Evolutionary conservation across 768 basidiomycete species (phyloP).

Genomic region (Saitozyma sp.): DNA sequence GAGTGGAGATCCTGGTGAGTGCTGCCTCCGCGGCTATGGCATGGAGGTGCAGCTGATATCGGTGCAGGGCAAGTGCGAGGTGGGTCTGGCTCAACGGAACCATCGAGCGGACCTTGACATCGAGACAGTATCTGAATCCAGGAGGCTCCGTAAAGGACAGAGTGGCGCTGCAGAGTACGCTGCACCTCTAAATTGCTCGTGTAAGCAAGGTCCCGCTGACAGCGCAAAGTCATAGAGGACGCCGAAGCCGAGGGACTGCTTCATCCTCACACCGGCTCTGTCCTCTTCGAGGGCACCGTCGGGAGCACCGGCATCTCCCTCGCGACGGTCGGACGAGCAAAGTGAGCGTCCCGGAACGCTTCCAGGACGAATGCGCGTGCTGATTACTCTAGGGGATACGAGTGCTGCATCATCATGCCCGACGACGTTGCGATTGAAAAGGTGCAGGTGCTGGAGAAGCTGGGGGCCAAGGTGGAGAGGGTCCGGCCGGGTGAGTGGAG

Average conservation of each 20-base stretch:
- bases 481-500: conserved; percentile 43
- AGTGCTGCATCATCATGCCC: conserved; percentile 64
- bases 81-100: conserved; percentile 44
- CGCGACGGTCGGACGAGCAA: conserved; percentile 84
- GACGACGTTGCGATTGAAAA: conserved; percentile 76
- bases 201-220: not conserved
- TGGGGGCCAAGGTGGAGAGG: conserved; percentile 85
- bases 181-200: not conserved
- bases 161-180: conserved; percentile 83
- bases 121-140: conserved; percentile 83
- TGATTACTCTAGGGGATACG: conserved; percentile 68
- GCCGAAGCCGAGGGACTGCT: conserved; percentile 81
- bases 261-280: conserved; percentile 79
- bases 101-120: not conserved
- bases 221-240: conserved; percentile 80
- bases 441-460: conserved; percentile 72
- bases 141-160: conserved; percentile 98
- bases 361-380: not conserved
- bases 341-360: conserved; percentile 57
- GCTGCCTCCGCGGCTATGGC: not conserved
- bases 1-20: conserved; percentile 78
- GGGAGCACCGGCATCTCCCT: conserved; percentile 76
- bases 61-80: conserved; percentile 83
- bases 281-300: conserved; percentile 96
- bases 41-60: not conserved